Conservation (phyloP, 2,329 filamentous ascomycete species). For the Cryphonectria carpinicola region DNA sequence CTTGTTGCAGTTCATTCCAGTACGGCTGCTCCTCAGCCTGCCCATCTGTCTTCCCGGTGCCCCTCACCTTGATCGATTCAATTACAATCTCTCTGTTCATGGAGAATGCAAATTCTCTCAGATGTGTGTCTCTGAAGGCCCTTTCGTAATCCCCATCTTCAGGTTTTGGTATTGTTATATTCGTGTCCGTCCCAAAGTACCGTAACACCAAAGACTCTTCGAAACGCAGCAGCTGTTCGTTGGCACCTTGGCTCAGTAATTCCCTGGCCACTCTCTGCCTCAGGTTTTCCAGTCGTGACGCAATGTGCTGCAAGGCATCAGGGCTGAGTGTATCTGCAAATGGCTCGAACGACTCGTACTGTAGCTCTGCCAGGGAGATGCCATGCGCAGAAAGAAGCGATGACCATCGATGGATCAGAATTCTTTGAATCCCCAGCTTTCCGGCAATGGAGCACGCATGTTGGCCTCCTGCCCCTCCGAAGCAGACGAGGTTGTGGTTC, state of each 20-base stretch:
- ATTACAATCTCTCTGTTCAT: conserved; percentile 43
- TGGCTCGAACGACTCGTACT: conserved; percentile 42
- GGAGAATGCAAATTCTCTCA: conserved; percentile 47
- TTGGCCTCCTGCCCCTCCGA: conserved; percentile 56
- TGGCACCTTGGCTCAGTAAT: conserved; percentile 31
- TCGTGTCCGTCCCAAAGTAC: conserved; percentile 55
- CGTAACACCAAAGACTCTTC: conserved; percentile 49
- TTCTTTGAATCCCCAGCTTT: conserved; percentile 41
- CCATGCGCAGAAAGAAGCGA: conserved; percentile 45
- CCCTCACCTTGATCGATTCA: conserved; percentile 43
- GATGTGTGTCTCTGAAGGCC: conserved; percentile 43
- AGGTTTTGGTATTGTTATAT: conserved; percentile 49
- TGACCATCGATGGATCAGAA: conserved; percentile 43
- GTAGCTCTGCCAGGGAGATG: conserved; percentile 46
- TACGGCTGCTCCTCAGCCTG: conserved; percentile 28
- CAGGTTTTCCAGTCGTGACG: conserved; percentile 34
- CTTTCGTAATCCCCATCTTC: conserved; percentile 41
- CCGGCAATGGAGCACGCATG: conserved; percentile 45
- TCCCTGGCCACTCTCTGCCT: conserved; percentile 39
- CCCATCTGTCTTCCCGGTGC: conserved; percentile 34
- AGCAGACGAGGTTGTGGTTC: conserved; percentile 58
- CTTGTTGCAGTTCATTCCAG: conserved; percentile 26
- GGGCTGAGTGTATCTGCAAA: conserved; percentile 32
- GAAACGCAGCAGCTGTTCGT: conserved; percentile 37
- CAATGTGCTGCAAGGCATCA: conserved; percentile 30